Evolutionary conservation across 805 yeast species (phyloP), one percentile per base, ranked within the genome.

Genomic region (Wickerhamomyces pijperi): DNA sequence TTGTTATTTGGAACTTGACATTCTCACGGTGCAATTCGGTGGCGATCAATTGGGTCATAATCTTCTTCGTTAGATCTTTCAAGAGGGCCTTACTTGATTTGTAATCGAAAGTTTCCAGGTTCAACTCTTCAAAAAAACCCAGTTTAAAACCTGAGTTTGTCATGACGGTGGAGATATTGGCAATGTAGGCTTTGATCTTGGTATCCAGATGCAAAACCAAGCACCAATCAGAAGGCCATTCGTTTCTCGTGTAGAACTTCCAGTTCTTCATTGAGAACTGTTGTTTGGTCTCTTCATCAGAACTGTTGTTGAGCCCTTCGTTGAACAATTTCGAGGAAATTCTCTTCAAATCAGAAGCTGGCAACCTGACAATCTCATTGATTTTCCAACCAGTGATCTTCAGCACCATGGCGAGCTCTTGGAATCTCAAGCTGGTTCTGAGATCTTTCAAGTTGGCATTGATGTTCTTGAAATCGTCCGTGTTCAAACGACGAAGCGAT

Each of bases 301-400:
- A 3, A n/a, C n/a, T n/a, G n/a, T n/a, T n/a, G n/a, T n/a, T n/a
- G n/a, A n/a, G n/a, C n/a, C n/a, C n/a, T n/a, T n/a, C n/a, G 35
- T 31, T 7, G 15, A 28, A 7, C 13, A 25, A 15, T 15, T 35
- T 37, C 6, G 39, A 39, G 17, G 52, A 52, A 17, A 63, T 40
- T 35, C 55, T 58, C 29, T 49, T 49, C 17, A 67, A 52, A 51
- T 78, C 87, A 18, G 62, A 64, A 3, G 66, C 64, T 2, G 66
- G 60, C 21, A 82, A 49, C 25, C 59, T 64, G 36, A 82, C 65
- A 32, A 73, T 67, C 32, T 71, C 74, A 46, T 73, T 73, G n/a
- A 65, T 61, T 5, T 74, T 67, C 92, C 92, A 83, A 21, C 79
- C 83, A 0, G 78, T 71, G 0, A 84, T 79, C 29, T 66, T 63